Evolutionary conservation across 768 basidiomycete genomes (phyloP).

Genomic region (Lactarius trivialis): DNA sequence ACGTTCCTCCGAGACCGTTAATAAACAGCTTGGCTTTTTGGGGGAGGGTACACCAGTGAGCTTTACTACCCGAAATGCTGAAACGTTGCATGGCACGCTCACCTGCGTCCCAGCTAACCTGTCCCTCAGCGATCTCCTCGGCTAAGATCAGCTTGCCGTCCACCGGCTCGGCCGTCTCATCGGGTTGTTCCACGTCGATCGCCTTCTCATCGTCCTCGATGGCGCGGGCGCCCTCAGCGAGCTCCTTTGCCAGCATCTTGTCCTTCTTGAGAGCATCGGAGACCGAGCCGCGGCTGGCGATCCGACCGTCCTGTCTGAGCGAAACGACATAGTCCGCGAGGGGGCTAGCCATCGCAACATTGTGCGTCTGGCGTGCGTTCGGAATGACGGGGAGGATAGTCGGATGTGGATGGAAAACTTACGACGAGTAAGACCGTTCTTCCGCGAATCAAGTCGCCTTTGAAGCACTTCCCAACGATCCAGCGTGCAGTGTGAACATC

Average conservation of each 20-base stretch:
- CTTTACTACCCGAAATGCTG: not conserved
- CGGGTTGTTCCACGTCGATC: conserved; percentile 24
- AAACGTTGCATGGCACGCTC: conserved; percentile 23
- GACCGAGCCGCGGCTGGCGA: conserved; percentile 43
- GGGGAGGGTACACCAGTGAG: conserved; percentile 15
- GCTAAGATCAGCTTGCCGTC: conserved; percentile 55
- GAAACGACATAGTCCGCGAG: conserved; percentile 54
- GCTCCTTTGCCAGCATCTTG: conserved; percentile 29
- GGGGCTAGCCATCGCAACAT: conserved; percentile 46
- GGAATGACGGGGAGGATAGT: not conserved
- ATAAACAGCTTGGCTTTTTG: conserved; percentile 30
- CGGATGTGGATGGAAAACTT: conserved; percentile 18
- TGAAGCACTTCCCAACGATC: conserved; percentile 46
- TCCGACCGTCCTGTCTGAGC: conserved; percentile 47
- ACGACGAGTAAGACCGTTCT: conserved; percentile 50
- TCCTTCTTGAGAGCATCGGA: conserved; percentile 42
- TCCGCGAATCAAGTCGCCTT: conserved; percentile 40
- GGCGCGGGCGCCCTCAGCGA: conserved; percentile 24
- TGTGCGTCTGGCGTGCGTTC: conserved; percentile 37
- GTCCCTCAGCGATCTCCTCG: conserved; percentile 57
- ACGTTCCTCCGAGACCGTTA: conserved; percentile 26
- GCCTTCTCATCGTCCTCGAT: conserved; percentile 27
- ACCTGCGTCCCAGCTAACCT: conserved; percentile 44
- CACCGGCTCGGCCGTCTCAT: conserved; percentile 21
- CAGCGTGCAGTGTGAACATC: conserved; percentile 48